Conservation (phyloP, 768 basidiomycete genomes). For the Lentinula boryana region DNA sequence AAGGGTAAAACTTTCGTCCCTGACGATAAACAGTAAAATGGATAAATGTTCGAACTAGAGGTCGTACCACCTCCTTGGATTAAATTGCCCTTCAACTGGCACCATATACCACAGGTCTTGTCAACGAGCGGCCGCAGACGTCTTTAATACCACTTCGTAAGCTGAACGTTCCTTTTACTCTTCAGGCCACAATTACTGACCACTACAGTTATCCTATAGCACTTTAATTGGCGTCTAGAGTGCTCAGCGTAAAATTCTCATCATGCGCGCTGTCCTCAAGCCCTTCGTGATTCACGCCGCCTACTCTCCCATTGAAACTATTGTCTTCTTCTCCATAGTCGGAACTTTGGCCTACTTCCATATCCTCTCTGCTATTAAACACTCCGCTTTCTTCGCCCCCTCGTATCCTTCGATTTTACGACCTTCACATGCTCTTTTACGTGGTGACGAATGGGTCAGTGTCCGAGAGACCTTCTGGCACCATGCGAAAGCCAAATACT, state of each 20-base stretch:
- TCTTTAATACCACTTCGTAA: background rate
- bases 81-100: background rate
- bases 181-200: background rate
- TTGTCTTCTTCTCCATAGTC: constrained; percentile 83
- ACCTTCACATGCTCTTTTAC: constrained; percentile 50
- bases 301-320: constrained; percentile 80
- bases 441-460: constrained; percentile 55
- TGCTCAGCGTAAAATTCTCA: background rate
- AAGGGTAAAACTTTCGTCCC: background rate
- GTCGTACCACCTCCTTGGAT: background rate
- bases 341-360: constrained; percentile 96
- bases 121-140: background rate
- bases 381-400: constrained; percentile 74
- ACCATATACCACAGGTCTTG: background rate
- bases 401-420: constrained; percentile 34
- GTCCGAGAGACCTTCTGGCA: constrained; percentile 52
- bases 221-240: background rate
- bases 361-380: constrained; percentile 83
- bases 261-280: constrained; percentile 54
- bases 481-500: constrained; percentile 20
- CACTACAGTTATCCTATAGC: background rate
- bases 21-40: background rate
- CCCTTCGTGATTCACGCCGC: constrained; percentile 70
- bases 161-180: background rate
- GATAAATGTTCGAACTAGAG: background rate